Evolutionary conservation across 352 stramenopile species (phyloP).

Genomic region (Globisporangium middletonii): DNA sequence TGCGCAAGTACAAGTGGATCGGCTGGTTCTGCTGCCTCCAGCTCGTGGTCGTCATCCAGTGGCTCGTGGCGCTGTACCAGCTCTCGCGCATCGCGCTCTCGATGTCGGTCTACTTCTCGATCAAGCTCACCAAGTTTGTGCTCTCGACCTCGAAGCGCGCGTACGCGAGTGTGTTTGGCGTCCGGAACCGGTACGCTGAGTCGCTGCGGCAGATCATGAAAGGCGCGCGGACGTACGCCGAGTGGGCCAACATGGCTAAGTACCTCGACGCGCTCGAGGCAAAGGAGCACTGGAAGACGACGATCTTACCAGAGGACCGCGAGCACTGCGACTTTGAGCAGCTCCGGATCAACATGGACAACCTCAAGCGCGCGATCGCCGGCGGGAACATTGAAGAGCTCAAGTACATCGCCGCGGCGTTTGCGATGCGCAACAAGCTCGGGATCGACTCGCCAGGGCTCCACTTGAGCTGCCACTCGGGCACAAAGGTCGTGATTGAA

Average conservation of each 20-base stretch:
- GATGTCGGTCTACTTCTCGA: slow-evolving; percentile 34
- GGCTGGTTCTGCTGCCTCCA: slow-evolving; percentile 57
- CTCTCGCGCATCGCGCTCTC: slow-evolving; percentile 55
- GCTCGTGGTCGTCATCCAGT: slow-evolving; percentile 53
- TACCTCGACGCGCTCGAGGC: slow-evolving; percentile 56
- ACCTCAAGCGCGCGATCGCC: slow-evolving; percentile 24
- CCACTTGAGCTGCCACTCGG: slow-evolving; percentile 48
- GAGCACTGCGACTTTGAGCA: slow-evolving; percentile 63
- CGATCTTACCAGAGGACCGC: slow-evolving; percentile 30
- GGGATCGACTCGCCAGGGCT: slow-evolving; percentile 49
- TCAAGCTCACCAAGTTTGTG: slow-evolving; percentile 46
- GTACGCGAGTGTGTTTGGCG: slow-evolving; percentile 29
- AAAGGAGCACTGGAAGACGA: slow-evolving; percentile 56
- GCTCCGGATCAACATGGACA: slow-evolving; percentile 33
- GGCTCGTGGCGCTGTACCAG: slow-evolving; percentile 61
- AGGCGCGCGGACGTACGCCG: slow-evolving; percentile 35
- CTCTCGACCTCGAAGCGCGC: slow-evolving; percentile 17
- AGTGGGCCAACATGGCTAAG: slow-evolving; percentile 58
- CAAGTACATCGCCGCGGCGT: slow-evolving; percentile 53
- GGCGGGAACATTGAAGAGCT: slow-evolving; percentile 38
- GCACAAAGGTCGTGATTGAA: slow-evolving; percentile 56
- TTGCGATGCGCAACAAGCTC: slow-evolving; percentile 60
- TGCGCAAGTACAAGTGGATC: slow-evolving; percentile 57
- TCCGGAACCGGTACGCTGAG: slow-evolving; percentile 47
- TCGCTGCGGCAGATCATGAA: slow-evolving; percentile 59